Percentiles rank a stretch among this genome's conserved stretches.
Conservation (phyloP, 352 stramenopile genomes). For the Halophytophthora polymorphica region DNA sequence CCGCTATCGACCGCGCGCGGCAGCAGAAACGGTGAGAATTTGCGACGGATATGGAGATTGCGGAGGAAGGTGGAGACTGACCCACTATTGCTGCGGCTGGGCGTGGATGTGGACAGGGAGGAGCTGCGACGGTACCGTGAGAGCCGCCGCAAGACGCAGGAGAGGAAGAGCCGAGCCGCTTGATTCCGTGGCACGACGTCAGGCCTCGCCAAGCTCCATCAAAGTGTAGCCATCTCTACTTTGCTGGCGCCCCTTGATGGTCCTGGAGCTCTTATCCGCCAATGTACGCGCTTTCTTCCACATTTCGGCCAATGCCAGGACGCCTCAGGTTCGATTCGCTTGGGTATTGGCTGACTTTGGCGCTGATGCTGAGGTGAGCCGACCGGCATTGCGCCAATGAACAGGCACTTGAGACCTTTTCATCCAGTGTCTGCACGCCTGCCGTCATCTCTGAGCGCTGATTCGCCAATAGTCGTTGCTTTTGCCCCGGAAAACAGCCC, state of each 20-base stretch:
- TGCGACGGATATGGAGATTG: neutral
- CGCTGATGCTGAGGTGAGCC: too few relatives aligned
- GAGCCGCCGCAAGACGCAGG: constrained; percentile 46
- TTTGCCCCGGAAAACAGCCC: neutral
- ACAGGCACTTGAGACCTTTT: too few relatives aligned
- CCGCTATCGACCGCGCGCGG: constrained; percentile 64
- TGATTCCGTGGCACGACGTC: constrained; percentile 1
- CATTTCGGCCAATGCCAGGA: constrained; percentile 3
- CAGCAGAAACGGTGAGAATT: constrained; percentile 55
- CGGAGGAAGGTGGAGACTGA: neutral
- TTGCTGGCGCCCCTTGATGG: neutral
- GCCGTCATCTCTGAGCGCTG: neutral
- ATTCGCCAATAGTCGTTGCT: neutral
- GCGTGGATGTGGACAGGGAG: constrained; percentile 27
- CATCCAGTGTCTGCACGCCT: neutral
- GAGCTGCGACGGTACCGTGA: constrained; percentile 67
- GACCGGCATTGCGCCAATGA: too few relatives aligned
- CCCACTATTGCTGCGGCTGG: constrained; percentile 1
- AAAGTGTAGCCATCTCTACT: constrained; percentile 9
- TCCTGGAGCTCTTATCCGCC: too few relatives aligned
- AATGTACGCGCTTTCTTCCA: too few relatives aligned
- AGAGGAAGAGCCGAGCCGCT: constrained; percentile 43
- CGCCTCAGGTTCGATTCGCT: too few relatives aligned
- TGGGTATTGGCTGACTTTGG: too few relatives aligned
- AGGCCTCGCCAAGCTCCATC: neutral